These are phyloP conservation scores for Thymus mandschuricus DNA, from an alignment of 257 asterid genomes.

Conservation along the genomic window DNA sequence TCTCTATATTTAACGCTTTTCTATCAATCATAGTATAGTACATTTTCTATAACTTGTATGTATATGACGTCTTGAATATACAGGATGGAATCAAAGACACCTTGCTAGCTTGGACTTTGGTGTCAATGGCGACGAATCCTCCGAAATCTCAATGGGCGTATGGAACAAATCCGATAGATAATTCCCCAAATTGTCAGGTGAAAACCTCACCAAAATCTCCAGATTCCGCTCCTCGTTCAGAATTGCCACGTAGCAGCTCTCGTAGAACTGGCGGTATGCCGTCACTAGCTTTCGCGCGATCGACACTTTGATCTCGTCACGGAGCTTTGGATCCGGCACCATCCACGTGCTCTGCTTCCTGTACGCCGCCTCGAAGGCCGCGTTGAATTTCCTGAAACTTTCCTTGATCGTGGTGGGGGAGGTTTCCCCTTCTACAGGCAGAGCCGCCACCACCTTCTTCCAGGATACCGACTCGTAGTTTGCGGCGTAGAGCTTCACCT, in stretches of 20 bases:
- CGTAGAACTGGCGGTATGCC: slow-evolving; percentile 57
- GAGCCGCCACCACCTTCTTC: slow-evolving; percentile 48
- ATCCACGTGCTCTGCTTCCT: slow-evolving; percentile 59
- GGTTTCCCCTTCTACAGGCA: slow-evolving; percentile 44
- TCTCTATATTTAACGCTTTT: no score
- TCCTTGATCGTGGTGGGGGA: slow-evolving; percentile 40
- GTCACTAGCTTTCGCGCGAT: slow-evolving; percentile 57
- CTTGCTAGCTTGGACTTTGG: slow-evolving; percentile 33
- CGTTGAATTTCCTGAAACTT: slow-evolving; percentile 50
- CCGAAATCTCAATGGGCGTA: slow-evolving; percentile 28
- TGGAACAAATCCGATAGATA: slow-evolving; percentile 64
- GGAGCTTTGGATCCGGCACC: slow-evolving; percentile 56
- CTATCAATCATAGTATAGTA: no score
- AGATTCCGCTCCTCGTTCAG: slow-evolving; percentile 46
- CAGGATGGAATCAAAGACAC: slow-evolving; percentile 36
- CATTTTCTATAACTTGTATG: no score
- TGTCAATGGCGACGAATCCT: slow-evolving; percentile 34
- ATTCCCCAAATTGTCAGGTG: slow-evolving; percentile 70
- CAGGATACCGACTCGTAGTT: slow-evolving; percentile 65
- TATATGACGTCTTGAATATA: no score
- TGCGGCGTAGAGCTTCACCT: slow-evolving; percentile 55
- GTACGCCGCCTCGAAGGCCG: slow-evolving; percentile 55
- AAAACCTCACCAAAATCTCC: slow-evolving; percentile 51
- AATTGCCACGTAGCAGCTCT: slow-evolving; percentile 38
- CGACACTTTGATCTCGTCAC: slow-evolving; percentile 66